These are phyloP conservation scores for Cladosporium cucumerinum DNA, from an alignment of 2,329 filamentous ascomycete genomes.

Conservation along the genomic window DNA sequence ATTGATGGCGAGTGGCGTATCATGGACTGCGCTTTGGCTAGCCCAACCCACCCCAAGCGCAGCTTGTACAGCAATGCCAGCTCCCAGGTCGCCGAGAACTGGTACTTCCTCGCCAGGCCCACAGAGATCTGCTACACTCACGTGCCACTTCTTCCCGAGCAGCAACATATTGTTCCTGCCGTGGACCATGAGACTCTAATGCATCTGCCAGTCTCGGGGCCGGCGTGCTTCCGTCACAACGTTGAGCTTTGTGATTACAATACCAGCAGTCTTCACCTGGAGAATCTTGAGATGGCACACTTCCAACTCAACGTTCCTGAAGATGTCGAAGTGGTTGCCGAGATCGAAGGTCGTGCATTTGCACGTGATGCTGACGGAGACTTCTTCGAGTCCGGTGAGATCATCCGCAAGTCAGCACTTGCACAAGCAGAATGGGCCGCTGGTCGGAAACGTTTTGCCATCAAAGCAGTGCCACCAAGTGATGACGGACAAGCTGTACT, in stretches of 20 bases:
- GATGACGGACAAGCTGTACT: slow-evolving; percentile 86
- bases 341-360: slow-evolving; percentile 82
- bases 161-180: slow-evolving; percentile 90
- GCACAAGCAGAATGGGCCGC: slow-evolving; percentile 89
- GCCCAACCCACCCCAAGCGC: slow-evolving; percentile 82
- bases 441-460: slow-evolving; percentile 83
- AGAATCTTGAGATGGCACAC: slow-evolving; percentile 91
- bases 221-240: slow-evolving; percentile 79
- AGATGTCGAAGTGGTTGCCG: slow-evolving; percentile 87
- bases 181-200: slow-evolving; percentile 82
- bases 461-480: slow-evolving; percentile 87
- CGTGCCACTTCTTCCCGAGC: slow-evolving; percentile 78
- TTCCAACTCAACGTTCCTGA: slow-evolving; percentile 81
- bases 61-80: slow-evolving; percentile 70
- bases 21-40: slow-evolving; percentile 89
- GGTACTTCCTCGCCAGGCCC: slow-evolving; percentile 91
- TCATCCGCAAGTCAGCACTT: slow-evolving; percentile 78
- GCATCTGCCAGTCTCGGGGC: slow-evolving; percentile 79
- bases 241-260: slow-evolving; percentile 86
- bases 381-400: slow-evolving; percentile 85
- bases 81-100: slow-evolving; percentile 70
- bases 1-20: slow-evolving; percentile 95
- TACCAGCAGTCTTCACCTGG: slow-evolving; percentile 78
- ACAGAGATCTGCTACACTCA: slow-evolving; percentile 94
- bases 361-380: slow-evolving; percentile 84